These are phyloP conservation scores for Trifolium repens DNA, from an alignment of 306 rosid species.

Conservation along the genomic window DNA sequence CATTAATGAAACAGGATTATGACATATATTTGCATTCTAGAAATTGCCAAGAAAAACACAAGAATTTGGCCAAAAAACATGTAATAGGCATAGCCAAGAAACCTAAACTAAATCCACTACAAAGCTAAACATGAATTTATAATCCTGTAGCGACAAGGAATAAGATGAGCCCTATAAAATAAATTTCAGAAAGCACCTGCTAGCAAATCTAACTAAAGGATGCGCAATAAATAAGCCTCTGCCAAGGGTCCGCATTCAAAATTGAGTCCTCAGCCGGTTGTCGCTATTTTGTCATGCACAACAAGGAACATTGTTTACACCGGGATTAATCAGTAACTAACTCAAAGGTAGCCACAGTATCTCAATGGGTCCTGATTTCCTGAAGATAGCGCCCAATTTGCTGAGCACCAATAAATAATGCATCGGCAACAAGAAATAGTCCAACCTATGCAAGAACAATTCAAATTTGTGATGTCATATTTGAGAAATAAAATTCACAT, in stretches of 20 bases:
- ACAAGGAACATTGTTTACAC: slow-evolving; percentile 28
- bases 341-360: slow-evolving; percentile 32
- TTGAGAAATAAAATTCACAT: slow-evolving; percentile 18
- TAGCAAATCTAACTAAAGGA: slow-evolving; percentile 36
- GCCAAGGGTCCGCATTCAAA: slow-evolving; percentile 37
- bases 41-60: slow-evolving; percentile 33
- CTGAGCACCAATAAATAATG: slow-evolving; percentile 77
- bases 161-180: slow-evolving; percentile 15
- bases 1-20: slow-evolving; percentile 34
- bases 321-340: slow-evolving; percentile 14
- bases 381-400: slow-evolving; percentile 72
- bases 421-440: slow-evolving; percentile 69
- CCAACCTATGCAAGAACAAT: slow-evolving; percentile 61
- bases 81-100: slow-evolving; percentile 25
- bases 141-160: slow-evolving; percentile 28
- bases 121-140: slow-evolving; percentile 36
- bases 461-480: slow-evolving; percentile 28
- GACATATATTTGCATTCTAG: background rate
- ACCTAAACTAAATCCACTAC: slow-evolving; percentile 21
- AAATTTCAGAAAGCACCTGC: slow-evolving; percentile 16
- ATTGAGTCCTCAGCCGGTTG: slow-evolving; percentile 37
- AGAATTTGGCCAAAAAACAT: slow-evolving; percentile 11
- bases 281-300: slow-evolving; percentile 38
- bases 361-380: slow-evolving; percentile 69
- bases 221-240: slow-evolving; percentile 17